Conservation (phyloP, 768 basidiomycete species). For the Tubosaeta brunneosetosa region DNA sequence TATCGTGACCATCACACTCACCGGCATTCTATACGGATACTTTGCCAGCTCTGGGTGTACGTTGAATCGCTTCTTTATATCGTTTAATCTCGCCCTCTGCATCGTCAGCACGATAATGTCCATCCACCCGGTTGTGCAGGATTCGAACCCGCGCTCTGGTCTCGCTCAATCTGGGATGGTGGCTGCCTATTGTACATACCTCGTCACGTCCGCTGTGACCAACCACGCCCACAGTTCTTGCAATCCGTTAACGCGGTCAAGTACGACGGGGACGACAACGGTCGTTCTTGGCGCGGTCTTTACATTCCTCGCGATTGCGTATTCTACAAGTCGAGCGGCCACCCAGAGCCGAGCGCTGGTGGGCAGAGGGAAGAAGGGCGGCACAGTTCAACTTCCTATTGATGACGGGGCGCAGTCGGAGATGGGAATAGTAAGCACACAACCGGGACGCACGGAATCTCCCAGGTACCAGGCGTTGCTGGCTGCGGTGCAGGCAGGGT, state of each 20-base stretch:
- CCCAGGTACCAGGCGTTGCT: constrained; percentile 91
- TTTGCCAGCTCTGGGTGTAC: constrained; percentile 85
- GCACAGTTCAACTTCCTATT: constrained; percentile 58
- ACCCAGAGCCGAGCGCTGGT: constrained; percentile 91
- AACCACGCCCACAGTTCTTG: constrained; percentile 85
- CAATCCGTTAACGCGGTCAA: constrained; percentile 77
- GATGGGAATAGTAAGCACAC: constrained; percentile 71
- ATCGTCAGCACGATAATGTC: constrained; percentile 77
- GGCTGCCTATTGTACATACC: constrained; percentile 95
- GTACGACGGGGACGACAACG: constrained; percentile 75
- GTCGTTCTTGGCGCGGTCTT: constrained; percentile 89
- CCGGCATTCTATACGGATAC: constrained; percentile 85
- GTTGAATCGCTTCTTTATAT: constrained; percentile 96
- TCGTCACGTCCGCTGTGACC: constrained; percentile 87
- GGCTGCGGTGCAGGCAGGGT: constrained; percentile 96
- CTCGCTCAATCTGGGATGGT: constrained; percentile 96
- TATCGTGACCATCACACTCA: constrained; percentile 75
- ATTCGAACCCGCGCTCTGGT: constrained; percentile 89
- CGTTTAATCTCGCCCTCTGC: constrained; percentile 82
- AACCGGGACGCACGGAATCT: constrained; percentile 78
- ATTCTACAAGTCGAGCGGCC: constrained; percentile 93
- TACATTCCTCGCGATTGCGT: constrained; percentile 97
- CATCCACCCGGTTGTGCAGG: constrained; percentile 83
- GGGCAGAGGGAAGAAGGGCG: constrained; percentile 62
- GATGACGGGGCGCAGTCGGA: constrained; percentile 53